Base-by-base conservation (phyloP, 768 basidiomycete genomes). In the Phanerochaete carnosa region DNA sequence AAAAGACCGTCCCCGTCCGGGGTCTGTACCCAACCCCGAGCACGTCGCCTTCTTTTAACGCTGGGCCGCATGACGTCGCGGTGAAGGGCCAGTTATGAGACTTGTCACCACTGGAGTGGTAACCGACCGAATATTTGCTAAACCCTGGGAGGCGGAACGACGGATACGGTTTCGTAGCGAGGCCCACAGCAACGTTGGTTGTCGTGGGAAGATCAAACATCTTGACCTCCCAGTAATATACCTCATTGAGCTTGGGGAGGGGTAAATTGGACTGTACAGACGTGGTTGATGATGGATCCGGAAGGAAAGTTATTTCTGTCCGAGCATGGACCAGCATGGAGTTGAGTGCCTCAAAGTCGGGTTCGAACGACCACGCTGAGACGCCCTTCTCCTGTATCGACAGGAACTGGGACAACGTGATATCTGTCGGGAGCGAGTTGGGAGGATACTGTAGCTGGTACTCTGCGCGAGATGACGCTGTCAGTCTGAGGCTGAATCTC, bases 371-470 rank as follows among this genome's bases (percentile, higher is more conserved):
- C 97, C 97, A 99, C 19, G 97, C 97, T 28, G 95, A 96, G 47
- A 99, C 96, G 65, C 97, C 97, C 70, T 99, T 99, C 76, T 99
- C 97, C 72, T 99, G 97, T 60, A 99, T 99, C 28, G 95, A 95
- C 23, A 99, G 87, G 76, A 98, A 98, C 70, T 99, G 97, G 9
- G 96, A 96, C 56, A 99, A 80, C 0, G 96, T 99, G 75, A 99
- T 98, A 73, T 99, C 97, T 55, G 96, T 95, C 25, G 95, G 93
- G 46, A 90, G 80, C n/a, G 97, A 98, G 71, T 96, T 94, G 32
- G 97, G 95, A 4, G 92, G 93, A 74, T 95, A 95, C 72, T 92
- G 89, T 26, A 87, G 62, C 70, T 94, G 92, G 71, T 86, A 89
- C 55, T 92, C 92, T 94, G 61, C 19, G 32, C 19, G 25, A 26